Conservation (phyloP, 2,329 filamentous ascomycete genomes). For the Aurifilum marmelostoma region DNA sequence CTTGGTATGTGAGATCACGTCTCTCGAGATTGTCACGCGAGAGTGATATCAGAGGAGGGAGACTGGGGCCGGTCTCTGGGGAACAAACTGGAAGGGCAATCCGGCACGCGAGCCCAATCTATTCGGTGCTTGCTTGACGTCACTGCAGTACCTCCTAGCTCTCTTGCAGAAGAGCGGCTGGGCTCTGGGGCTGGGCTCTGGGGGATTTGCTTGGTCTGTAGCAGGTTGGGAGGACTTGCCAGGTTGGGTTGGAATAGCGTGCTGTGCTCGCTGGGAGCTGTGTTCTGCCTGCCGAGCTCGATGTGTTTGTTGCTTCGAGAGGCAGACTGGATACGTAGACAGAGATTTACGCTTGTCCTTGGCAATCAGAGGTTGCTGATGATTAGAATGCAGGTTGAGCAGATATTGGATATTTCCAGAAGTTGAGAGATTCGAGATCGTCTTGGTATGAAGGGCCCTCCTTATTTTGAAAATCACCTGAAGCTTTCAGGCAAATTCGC, state of each 20-base stretch:
- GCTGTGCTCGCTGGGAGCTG: neutral
- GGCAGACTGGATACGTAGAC: neutral
- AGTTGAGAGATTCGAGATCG: too few relatives aligned
- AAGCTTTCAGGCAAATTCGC: too few relatives aligned
- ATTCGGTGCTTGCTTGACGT: neutral
- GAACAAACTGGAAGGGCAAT: neutral
- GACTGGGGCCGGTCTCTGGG: neutral
- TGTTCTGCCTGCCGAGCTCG: neutral
- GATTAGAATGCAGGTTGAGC: neutral
- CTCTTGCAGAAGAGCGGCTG: neutral
- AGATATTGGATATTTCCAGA: too few relatives aligned
- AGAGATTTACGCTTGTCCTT: neutral
- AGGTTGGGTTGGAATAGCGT: neutral
- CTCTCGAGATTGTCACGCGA: constrained; percentile 15
- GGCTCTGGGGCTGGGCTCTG: neutral
- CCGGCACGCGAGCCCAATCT: neutral
- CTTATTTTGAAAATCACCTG: too few relatives aligned
- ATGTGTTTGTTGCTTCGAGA: neutral
- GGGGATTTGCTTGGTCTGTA: neutral
- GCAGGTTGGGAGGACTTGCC: neutral
- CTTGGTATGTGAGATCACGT: neutral
- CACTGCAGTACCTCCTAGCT: neutral
- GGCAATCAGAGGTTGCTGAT: neutral
- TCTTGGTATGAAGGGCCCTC: too few relatives aligned
- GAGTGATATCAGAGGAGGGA: constrained; percentile 20